Base-by-base conservation (phyloP, 768 basidiomycete species). In the Tremella yokohamensis region DNA sequence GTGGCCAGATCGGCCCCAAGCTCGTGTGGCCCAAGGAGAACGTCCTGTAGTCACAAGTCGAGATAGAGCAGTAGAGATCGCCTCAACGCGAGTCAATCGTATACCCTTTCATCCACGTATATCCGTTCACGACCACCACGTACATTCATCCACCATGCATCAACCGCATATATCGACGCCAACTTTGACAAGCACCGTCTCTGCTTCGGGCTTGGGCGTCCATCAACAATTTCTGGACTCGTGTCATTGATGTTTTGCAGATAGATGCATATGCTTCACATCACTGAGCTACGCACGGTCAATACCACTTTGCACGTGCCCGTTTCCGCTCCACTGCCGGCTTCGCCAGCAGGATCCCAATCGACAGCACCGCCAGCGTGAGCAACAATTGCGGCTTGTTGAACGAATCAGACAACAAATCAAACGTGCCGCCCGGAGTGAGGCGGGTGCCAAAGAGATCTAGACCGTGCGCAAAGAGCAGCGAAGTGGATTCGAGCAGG, bases 361-460 rank as follows among this genome's bases (percentile, higher is more conserved):
- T 67, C 1, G 79, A 81, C 58, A 98, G 74, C 0, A 83, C 90
- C 0, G 79, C 75, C 34, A 94, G 84, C 1, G 91, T 97, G 25
- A 91, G 76, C 62, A 93, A 84, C 20, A 98, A 80, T 76, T 98
- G 94, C 0, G 79, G 81, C 79, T 97, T 96, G 80, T 97, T 97
- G 77, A 98, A 98, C 69, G 81, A 85, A 75, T 92, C 88, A 66
- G 83, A 89, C 8, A 98, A 82, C 22, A 96, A 85, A 70, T 98
- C 94, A 68, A 98, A 98, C 18, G 90, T 90, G 40, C 84, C 85
- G 11, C 90, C 92, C 1, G 93, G 90, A 39, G 88, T 83, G 3
- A 89, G 82, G 15, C 90, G 83, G 11, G 89, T 89, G 24, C 85
- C 79, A 82, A 97, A 97, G 63, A 97, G 80, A 77, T 98, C 94